Evolutionary conservation across 257 asterid species (phyloP).

Genomic region (Linderniella brevidens): DNA sequence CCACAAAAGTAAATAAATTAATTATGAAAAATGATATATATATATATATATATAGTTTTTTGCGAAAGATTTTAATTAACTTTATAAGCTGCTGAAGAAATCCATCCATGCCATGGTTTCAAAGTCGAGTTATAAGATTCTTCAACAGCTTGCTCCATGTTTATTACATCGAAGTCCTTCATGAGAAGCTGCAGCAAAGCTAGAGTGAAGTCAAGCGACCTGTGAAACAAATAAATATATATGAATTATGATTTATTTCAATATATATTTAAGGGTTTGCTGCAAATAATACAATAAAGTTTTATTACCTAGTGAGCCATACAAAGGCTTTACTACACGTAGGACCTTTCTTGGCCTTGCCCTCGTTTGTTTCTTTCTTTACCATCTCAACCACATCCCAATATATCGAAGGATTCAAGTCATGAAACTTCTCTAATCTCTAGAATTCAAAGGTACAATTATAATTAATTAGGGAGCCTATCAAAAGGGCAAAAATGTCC

Average conservation of each 20-base stretch:
- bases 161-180: conserved; percentile 36
- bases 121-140: conserved; percentile 49
- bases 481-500: neutral
- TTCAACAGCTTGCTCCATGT: conserved; percentile 63
- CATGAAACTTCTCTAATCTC: conserved; percentile 70
- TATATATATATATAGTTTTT: neutral
- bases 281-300: neutral
- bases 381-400: conserved; percentile 62
- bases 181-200: conserved; percentile 36
- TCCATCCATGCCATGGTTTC: conserved; percentile 98
- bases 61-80: conserved; percentile 20
- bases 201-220: conserved; percentile 59
- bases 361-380: conserved; percentile 49
- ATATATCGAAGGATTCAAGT: conserved; percentile 41
- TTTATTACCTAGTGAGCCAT: conserved; percentile 66
- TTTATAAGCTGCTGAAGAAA: conserved; percentile 65
- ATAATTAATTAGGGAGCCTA: neutral
- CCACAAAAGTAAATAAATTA: neutral
- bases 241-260: neutral
- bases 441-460: conserved; percentile 6
- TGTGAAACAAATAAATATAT: conserved; percentile 11
- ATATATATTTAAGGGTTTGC: neutral
- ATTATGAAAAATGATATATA: neutral
- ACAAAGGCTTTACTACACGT: conserved; percentile 68
- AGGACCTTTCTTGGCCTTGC: conserved; percentile 39